Base-by-base conservation (phyloP, 306 rosid genomes). In the Crataegus laevigata region DNA sequence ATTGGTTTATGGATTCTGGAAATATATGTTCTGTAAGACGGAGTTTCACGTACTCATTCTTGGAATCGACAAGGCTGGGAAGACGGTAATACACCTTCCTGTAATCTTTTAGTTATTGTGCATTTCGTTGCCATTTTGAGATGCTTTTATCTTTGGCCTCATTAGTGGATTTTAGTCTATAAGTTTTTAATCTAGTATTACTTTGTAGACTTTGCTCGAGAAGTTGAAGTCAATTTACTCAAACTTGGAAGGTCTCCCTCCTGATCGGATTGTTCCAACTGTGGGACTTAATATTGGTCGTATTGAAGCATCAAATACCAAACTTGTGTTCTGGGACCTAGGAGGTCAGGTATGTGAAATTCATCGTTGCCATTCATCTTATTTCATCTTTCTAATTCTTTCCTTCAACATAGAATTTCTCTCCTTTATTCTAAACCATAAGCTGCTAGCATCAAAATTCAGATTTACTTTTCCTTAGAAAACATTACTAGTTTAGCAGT, bases 61-160 rank as follows among this genome's bases (percentile, higher is more conserved):
- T 79, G 99, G 99, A 77, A 88, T 92, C 69, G 99, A 92, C 92
- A 96, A 96, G 86, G 89, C 99, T 68, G 99, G 99, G n/a, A 96
- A 96, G 84, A 92, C 99, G 69, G 99, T 96, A 89, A 83, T 74
- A 54, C 78, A 77, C 79, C 71, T 80, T 77, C 25, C 64, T 25
- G 19, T 47, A 14, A 47, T 82, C 64, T 26, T 79, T 17, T 55
- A 18, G 25, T 50, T 12, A 5, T 32, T 1, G n/a, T 22, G 18
- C 42, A 68, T 59, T 61, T 0, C 24, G 38, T 26, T 72, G 67
- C 70, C 40, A 13, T 67, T 45, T 5, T 60, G 40, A 65, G 66
- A 74, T 68, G 71, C 42, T 47, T 9, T 75, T 75, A 6, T 69
- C 28, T 66, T 26, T 73, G n/a, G 26, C 50, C 8, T 0, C 54